These are phyloP conservation scores for Cryphonectria nitschkei DNA, from an alignment of 2,329 filamentous ascomycete species.

Conservation along the genomic window DNA sequence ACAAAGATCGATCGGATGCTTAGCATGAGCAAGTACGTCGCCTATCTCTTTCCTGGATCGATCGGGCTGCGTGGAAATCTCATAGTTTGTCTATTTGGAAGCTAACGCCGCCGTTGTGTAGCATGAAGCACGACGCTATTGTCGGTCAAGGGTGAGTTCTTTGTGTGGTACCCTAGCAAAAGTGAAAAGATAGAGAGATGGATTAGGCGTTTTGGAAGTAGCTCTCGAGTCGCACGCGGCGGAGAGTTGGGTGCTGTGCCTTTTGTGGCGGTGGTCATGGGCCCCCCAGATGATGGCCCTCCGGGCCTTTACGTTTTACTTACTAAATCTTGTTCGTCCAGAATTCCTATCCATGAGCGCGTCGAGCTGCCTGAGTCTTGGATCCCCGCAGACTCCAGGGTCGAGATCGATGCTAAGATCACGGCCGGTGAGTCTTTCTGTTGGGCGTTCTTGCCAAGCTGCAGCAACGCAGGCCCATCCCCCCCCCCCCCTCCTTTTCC, in stretches of 20 bases:
- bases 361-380: conserved; percentile 91
- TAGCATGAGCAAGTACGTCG: conserved; percentile 89
- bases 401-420: conserved; percentile 99
- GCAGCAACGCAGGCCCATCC: not conserved
- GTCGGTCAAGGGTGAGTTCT: conserved; percentile 72
- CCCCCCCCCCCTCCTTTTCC: no score
- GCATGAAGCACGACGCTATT: conserved; percentile 90
- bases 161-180: conserved; percentile 5
- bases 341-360: conserved; percentile 84
- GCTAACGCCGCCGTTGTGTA: conserved; percentile 39
- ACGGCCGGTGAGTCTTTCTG: conserved; percentile 71
- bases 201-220: not conserved
- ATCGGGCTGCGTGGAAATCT: conserved; percentile 7
- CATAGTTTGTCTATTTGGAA: not conserved
- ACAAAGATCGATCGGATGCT: conserved; percentile 98
- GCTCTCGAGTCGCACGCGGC: conserved; percentile 6
- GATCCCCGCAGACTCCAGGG: conserved; percentile 91
- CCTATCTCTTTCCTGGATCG: conserved; percentile 16
- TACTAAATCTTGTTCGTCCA: conserved; percentile 36
- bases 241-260: not conserved
- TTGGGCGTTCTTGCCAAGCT: not conserved
- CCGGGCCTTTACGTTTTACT: conserved; percentile 25
- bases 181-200: not conserved
- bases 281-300: not conserved
- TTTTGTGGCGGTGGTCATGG: conserved; percentile 30